phyloP scores from a whole-genome alignment of 2,329 filamentous ascomycete species.

The Sporothrix pallida region DNA sequence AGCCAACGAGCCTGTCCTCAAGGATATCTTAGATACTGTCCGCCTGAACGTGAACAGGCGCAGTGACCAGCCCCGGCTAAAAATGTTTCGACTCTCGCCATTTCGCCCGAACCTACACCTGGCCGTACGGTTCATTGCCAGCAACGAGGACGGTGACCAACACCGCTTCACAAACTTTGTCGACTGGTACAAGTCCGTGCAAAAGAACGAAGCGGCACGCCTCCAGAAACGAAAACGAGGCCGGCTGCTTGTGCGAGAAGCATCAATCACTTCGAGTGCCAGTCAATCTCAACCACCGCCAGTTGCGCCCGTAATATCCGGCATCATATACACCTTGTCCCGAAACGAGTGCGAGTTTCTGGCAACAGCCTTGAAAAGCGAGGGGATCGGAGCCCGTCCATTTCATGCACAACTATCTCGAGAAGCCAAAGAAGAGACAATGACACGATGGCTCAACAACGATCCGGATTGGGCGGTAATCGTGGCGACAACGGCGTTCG shows the following conservation, averaged over 20 bases:
- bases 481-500: slow-evolving; percentile 93
- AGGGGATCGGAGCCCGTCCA: slow-evolving; percentile 74
- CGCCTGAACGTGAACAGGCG: slow-evolving; percentile 59
- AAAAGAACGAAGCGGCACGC: slow-evolving; percentile 66
- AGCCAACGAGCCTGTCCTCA: slow-evolving; percentile 77
- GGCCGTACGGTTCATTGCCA: slow-evolving; percentile 78
- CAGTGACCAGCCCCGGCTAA: slow-evolving; percentile 52
- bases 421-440: slow-evolving; percentile 71
- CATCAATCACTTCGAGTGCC: slow-evolving; percentile 29
- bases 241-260: slow-evolving; percentile 61
- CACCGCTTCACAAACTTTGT: slow-evolving; percentile 73
- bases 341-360: slow-evolving; percentile 76
- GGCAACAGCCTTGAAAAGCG: slow-evolving; percentile 66
- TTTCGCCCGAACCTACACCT: slow-evolving; percentile 86
- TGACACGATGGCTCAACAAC: slow-evolving; percentile 74
- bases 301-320: slow-evolving; percentile 65
- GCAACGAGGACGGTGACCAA: slow-evolving; percentile 70
- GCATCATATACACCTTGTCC: slow-evolving; percentile 80
- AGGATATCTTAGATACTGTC: slow-evolving; percentile 81
- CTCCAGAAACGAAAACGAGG: slow-evolving; percentile 52
- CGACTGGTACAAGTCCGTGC: slow-evolving; percentile 72
- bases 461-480: slow-evolving; percentile 84
- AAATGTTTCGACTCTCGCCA: slow-evolving; percentile 81
- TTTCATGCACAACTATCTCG: slow-evolving; percentile 74
- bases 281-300: slow-evolving; percentile 43